phyloP scores from a whole-genome alignment of 164 flowering plant genomes.

The Stephania yunnanensis region DNA sequence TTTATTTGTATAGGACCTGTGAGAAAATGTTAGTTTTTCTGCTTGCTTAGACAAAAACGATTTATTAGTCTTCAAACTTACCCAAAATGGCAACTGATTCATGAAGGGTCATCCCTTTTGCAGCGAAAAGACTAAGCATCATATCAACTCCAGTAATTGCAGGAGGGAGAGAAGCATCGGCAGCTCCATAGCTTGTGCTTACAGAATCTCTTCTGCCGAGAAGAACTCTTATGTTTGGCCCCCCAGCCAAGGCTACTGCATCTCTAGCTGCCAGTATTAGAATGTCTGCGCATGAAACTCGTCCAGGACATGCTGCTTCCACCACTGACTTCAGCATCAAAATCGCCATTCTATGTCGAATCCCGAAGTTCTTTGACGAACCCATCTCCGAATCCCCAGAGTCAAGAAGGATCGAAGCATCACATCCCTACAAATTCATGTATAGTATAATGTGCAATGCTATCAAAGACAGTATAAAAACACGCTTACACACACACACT shows the following conservation, averaged over 20 bases:
- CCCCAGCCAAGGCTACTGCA: constrained; percentile 41
- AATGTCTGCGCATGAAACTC: constrained; percentile 56
- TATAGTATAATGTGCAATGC: background rate
- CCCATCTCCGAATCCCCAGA: constrained; percentile 26
- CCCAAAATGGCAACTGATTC: constrained; percentile 64
- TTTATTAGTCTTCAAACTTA: constrained; percentile 10
- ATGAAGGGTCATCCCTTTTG: constrained; percentile 39
- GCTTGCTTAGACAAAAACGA: background rate
- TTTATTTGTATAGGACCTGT: no score
- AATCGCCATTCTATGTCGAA: constrained; percentile 35
- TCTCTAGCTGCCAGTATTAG: constrained; percentile 48
- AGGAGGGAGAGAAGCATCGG: constrained; percentile 43
- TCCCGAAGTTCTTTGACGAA: constrained; percentile 38
- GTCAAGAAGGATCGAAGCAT: constrained; percentile 53
- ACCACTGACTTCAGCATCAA: constrained; percentile 30
- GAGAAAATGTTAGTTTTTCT: background rate
- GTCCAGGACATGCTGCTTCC: constrained; percentile 39
- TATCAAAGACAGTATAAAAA: background rate
- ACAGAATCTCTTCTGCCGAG: constrained; percentile 45
- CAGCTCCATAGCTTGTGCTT: constrained; percentile 24
- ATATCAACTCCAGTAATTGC: constrained; percentile 27
- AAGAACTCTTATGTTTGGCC: constrained; percentile 42
- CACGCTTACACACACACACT: background rate
- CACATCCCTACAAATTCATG: constrained; percentile 44
- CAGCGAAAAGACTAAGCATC: constrained; percentile 29